These are phyloP conservation scores for Camelina hispida DNA, from an alignment of 345 rosid species.

Conservation along the genomic window DNA sequence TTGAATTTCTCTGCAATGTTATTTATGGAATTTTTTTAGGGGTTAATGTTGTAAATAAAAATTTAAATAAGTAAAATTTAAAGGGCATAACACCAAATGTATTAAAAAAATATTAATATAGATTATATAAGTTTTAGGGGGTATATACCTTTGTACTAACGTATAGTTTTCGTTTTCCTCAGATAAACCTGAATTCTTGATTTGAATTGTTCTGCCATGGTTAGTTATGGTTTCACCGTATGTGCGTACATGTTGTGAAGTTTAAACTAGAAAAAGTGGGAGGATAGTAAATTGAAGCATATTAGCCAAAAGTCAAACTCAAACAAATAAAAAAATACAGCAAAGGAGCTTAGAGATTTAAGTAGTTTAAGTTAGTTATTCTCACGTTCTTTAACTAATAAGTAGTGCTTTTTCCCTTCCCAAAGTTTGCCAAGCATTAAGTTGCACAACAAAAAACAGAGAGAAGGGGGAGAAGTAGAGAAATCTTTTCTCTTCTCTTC, in stretches of 20 bases:
- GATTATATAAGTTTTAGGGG: background rate
- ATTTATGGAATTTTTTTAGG: too few relatives aligned
- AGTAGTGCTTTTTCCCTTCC: background rate
- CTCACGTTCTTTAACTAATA: constrained; percentile 41
- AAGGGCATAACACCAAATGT: too few relatives aligned
- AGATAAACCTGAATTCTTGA: background rate
- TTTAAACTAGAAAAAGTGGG: constrained; percentile 34
- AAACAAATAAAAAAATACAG: constrained; percentile 22
- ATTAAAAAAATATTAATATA: too few relatives aligned
- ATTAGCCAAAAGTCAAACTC: constrained; percentile 36
- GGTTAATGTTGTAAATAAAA: too few relatives aligned
- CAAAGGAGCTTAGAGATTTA: constrained; percentile 1
- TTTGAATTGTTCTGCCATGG: constrained; percentile 19
- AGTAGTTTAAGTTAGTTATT: constrained; percentile 30
- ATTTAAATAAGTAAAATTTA: too few relatives aligned
- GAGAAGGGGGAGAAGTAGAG: constrained; percentile 4
- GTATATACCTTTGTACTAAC: constrained; percentile 21
- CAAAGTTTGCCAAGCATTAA: constrained; percentile 8
- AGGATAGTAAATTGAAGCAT: constrained; percentile 15
- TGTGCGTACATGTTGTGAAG: constrained; percentile 41
- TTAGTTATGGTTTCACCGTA: constrained; percentile 34
- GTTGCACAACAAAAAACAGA: constrained; percentile 7
- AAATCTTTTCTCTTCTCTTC: constrained; percentile 12
- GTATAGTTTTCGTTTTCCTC: background rate
- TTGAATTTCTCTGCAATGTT: too few relatives aligned